phyloP scores from a whole-genome alignment of 2,329 filamentous ascomycete species.

The Diplocarpon mali region DNA sequence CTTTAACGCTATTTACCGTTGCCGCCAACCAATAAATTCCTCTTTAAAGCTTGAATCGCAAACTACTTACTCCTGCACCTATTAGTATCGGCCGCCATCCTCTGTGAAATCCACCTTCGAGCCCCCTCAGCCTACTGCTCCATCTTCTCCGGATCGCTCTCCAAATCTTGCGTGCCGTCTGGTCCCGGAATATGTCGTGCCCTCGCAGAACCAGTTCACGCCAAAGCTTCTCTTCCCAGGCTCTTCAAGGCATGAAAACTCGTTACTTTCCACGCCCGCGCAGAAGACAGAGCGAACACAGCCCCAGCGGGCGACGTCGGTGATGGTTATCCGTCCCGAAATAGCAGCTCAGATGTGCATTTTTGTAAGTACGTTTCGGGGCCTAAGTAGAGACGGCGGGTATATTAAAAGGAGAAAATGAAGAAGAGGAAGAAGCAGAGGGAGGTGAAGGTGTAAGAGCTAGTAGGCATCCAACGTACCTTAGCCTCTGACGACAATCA shows the following conservation, averaged over 20 bases:
- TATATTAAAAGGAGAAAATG: too few relatives aligned
- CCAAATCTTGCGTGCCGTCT: slow-evolving; percentile 46
- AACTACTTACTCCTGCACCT: slow-evolving; percentile 8
- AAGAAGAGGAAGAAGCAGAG: too few relatives aligned
- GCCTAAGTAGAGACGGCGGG: slow-evolving; percentile 67
- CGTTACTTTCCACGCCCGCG: slow-evolving; percentile 55
- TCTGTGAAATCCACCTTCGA: slow-evolving; percentile 54
- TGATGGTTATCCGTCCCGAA: slow-evolving; percentile 63
- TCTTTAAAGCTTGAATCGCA: too few relatives aligned
- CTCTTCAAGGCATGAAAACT: slow-evolving; percentile 62
- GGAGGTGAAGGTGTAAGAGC: too few relatives aligned
- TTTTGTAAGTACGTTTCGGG: slow-evolving; percentile 59
- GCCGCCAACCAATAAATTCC: too few relatives aligned
- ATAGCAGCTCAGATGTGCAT: slow-evolving; percentile 43
- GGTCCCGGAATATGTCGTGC: slow-evolving; percentile 60
- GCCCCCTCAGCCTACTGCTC: slow-evolving; percentile 43
- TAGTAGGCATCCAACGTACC: too few relatives aligned
- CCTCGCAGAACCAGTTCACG: slow-evolving; percentile 62
- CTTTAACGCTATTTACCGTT: too few relatives aligned
- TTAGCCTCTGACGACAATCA: too few relatives aligned
- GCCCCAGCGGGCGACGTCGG: slow-evolving; percentile 71
- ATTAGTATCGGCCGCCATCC: slow-evolving; percentile 41
- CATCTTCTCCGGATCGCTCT: slow-evolving; percentile 37
- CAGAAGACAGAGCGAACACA: slow-evolving; percentile 24
- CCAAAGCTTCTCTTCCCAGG: slow-evolving; percentile 65